Percentiles rank a stretch among this genome's conserved stretches.
These are phyloP conservation scores for Eimeria tenella DNA, from an alignment of 169 alveolate genomes.

Conservation along the genomic window DNA sequence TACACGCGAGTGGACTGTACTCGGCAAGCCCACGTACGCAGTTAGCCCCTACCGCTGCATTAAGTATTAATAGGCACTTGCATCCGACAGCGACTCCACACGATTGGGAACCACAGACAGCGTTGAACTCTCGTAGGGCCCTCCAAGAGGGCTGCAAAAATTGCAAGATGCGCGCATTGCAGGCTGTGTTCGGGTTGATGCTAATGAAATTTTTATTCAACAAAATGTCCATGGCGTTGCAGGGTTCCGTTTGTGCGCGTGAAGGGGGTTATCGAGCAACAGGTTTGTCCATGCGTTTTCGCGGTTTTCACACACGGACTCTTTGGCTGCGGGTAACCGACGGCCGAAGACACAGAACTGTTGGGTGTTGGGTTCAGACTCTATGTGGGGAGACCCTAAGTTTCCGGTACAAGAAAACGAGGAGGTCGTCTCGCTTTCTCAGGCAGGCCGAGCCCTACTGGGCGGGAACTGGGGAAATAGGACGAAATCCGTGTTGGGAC, in stretches of 20 bases:
- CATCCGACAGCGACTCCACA: not conserved
- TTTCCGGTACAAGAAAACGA: slow-evolving; percentile 88
- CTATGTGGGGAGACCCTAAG: slow-evolving; percentile 90
- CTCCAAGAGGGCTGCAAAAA: too few relatives aligned
- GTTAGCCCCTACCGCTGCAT: not conserved
- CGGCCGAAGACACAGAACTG: not conserved
- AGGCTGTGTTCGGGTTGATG: not conserved
- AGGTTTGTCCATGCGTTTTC: slow-evolving; percentile 36
- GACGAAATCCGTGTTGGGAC: too few relatives aligned
- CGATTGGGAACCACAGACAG: too few relatives aligned
- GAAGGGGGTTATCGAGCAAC: slow-evolving; percentile 90
- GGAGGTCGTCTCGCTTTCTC: slow-evolving; percentile 89
- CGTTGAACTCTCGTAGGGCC: too few relatives aligned
- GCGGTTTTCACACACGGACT: too few relatives aligned
- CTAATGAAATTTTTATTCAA: too few relatives aligned
- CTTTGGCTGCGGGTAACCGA: too few relatives aligned
- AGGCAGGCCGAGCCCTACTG: slow-evolving; percentile 59
- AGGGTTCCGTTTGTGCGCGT: slow-evolving; percentile 92
- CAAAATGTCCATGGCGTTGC: slow-evolving; percentile 34
- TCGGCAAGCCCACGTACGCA: slow-evolving; percentile 92
- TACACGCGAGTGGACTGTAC: slow-evolving; percentile 89
- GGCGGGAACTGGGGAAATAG: too few relatives aligned
- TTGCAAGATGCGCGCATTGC: too few relatives aligned
- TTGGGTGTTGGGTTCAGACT: slow-evolving; percentile 79
- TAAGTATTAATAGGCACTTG: not conserved